Evolutionary conservation across 768 basidiomycete genomes (phyloP), one percentile per base, ranked within the genome.

Genomic region (Rhodotorula babjevae): DNA sequence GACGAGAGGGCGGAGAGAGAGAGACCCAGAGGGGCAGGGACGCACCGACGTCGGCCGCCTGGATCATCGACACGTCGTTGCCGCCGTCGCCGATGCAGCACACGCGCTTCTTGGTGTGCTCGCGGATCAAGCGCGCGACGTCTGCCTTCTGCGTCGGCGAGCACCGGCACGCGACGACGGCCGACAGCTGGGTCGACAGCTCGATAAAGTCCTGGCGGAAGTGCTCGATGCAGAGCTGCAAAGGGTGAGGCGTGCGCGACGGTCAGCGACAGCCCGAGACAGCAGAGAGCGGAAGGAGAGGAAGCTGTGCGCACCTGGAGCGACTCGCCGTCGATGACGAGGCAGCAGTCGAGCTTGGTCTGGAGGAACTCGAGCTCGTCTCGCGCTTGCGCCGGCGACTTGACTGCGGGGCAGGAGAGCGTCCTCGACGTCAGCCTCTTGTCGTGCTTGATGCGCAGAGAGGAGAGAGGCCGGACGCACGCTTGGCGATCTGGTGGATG

Each of bases 61-160:
- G 96, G 72, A 99, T 99, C 96, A 99, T 99, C 80, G 91, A 93
- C 73, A 99, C 96, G 80, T 99, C 96, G 80, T 99, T 99, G 9
- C 96, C 96, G 47, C 96, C 96, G 82, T 99, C 96, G 4, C 96
- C 96, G 69, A 98, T 98, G 79, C 96, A 98, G 81, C 95, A 98
- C 0, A 99, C 95, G 0, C 95, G 87, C 81, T 97, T 98, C 82
- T 88, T 90, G 6, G 95, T 96, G 79, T 89, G 88, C 27, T 86
- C 84, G 14, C 96, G 89, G 73, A 99, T 98, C 49, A 99, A 84
- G 9, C 92, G 87, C 0, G 96, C 95, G 9, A 99, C 92, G 79
- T 98, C 95, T 18, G 96, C 96, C 81, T 99, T 99, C 82, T 98
- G 96, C 0, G 95, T 98, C 0, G 96, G 96, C 5, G 95, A 97